These are phyloP conservation scores for Phaeotremella fagi DNA, from an alignment of 768 basidiomycete genomes.

Conservation along the genomic window DNA sequence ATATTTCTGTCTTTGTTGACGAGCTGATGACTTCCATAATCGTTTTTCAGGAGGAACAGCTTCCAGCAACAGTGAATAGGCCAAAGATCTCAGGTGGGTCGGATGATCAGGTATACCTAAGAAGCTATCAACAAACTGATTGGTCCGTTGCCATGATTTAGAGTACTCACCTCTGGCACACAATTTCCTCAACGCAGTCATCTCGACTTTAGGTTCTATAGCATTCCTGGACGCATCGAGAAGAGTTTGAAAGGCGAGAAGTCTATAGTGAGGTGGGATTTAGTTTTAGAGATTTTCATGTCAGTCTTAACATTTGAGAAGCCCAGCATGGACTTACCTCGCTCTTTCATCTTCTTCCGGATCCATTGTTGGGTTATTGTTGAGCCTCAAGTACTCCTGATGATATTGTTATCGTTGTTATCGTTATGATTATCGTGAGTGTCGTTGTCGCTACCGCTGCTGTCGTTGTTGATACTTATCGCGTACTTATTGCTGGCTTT, in stretches of 20 bases:
- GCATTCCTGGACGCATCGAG: constrained; percentile 32
- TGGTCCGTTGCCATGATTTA: no score
- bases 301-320: no score
- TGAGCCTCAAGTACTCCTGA: no score
- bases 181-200: constrained; percentile 30
- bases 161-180: constrained; percentile 33
- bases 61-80: constrained; percentile 39
- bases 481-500: no score
- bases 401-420: no score
- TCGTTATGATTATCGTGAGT: no score
- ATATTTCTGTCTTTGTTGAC: constrained; percentile 24
- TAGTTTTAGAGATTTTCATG: no score
- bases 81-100: constrained; percentile 38
- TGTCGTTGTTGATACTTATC: no score
- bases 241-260: constrained; percentile 38
- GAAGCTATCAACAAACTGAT: no score
- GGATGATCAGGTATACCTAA: constrained; percentile 43
- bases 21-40: constrained; percentile 22
- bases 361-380: not conserved
- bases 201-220: constrained; percentile 29
- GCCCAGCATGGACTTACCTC: not conserved
- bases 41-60: constrained; percentile 23
- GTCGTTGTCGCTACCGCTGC: no score
- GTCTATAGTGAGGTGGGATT: constrained; percentile 14
- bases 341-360: not conserved